Evolutionary conservation across 495 filamentous ascomycete genomes (phyloP), one percentile per base, ranked within the genome.

Genomic region (Penicillium crystallinum): DNA sequence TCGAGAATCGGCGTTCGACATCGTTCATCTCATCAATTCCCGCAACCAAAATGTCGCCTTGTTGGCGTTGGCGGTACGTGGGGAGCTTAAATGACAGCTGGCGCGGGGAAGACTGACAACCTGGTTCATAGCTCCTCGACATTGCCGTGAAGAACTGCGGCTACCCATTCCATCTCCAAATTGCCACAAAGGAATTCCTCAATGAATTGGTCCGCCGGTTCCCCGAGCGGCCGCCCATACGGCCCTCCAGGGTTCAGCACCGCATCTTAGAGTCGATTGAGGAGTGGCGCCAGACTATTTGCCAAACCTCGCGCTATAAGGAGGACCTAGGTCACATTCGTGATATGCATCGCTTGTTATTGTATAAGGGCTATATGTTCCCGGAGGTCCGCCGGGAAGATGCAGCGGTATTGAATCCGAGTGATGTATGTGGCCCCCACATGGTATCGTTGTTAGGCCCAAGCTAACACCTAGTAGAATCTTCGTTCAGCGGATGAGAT

Each of bases 101-200:
- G 43, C 51, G 52, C 42, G 53, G 58, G 54, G 39, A 22, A 52
- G 34, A 52, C 64, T 72, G 47, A 72, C 66, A 33, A 23, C 22
- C 38, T 34, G 33, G 36, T 65, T 72, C 40, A 69, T 66, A 86
- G 81, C 84, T 98, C 46, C 86, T 98, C 63, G 93, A 98, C 65
- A 97, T 97, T 42, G 97, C 91, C 69, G 93, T 97, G 67, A 98
- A 98, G 74, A 98, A 98, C 70, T 98, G 93, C 82, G 93, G 93
- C 60, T 98, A 98, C 71, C 90, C 95, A 15, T 98, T 98, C 70
- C 93, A 98, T 55, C 84, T 98, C 34, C 93, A 98, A 72, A 97
- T 98, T 68, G 89, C 87, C 67, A 97, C 93, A 50, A 98, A 98
- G 68, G 93, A 98, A 60, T 97, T 98, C 62, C 81, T 98, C 50